Conservation (phyloP, 768 basidiomycete species). For the Leccinum arenicola region DNA sequence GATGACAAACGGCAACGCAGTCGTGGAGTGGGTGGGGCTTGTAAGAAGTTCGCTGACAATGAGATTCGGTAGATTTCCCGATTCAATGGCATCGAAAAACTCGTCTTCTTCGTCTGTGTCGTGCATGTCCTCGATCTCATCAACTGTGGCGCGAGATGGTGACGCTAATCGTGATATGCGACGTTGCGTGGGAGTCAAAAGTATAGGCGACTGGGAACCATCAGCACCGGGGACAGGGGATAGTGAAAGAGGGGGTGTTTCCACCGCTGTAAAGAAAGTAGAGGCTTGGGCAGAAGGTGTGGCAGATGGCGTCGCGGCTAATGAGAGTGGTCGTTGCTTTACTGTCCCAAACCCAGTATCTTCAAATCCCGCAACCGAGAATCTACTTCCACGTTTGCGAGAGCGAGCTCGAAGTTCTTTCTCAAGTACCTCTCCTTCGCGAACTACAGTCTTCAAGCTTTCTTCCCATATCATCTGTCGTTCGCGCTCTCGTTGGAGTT, state of each 20-base stretch:
- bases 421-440: constrained; percentile 83
- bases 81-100: constrained; percentile 96
- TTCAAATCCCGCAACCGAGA: constrained; percentile 40
- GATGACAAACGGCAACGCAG: constrained; percentile 33
- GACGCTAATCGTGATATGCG: constrained; percentile 13
- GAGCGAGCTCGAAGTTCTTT: constrained; percentile 65
- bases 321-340: constrained; percentile 22
- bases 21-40: constrained; percentile 38
- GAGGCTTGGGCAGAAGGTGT: constrained; percentile 19
- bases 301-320: constrained; percentile 4
- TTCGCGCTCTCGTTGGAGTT: constrained; percentile 61
- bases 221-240: background rate
- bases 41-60: constrained; percentile 64
- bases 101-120: constrained; percentile 89
- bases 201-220: constrained; percentile 8
- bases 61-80: constrained; percentile 73
- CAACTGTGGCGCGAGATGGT: constrained; percentile 15
- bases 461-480: constrained; percentile 83
- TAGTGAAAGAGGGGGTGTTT: constrained; percentile 18
- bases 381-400: constrained; percentile 55
- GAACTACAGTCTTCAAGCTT: constrained; percentile 80
- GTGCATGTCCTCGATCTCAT: constrained; percentile 33
- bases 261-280: constrained; percentile 23
- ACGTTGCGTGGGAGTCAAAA: constrained; percentile 25
- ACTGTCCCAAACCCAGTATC: constrained; percentile 18